Percentiles rank a stretch among this genome's conserved stretches.
Evolutionary conservation across 768 basidiomycete species (phyloP).

Genomic region (Lyophyllum semitale): DNA sequence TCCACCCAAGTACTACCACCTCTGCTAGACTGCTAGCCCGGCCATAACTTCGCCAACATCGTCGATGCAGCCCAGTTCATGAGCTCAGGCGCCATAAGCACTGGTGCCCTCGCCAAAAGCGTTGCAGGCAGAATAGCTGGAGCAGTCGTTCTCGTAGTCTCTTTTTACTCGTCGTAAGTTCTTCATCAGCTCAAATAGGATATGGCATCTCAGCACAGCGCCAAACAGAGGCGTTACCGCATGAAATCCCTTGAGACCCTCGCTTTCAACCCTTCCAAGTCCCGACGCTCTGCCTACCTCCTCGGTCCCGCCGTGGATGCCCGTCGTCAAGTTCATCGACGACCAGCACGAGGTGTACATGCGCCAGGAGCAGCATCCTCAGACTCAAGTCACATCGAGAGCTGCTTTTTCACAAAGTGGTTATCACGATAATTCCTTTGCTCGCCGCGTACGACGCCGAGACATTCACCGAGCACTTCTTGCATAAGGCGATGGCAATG

Average conservation of each 20-base stretch:
- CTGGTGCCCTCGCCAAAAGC: conserved; percentile 26
- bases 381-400: too few relatives aligned
- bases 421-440: too few relatives aligned
- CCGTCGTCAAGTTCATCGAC: too few relatives aligned
- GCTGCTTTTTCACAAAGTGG: too few relatives aligned
- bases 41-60: not conserved
- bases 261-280: conserved; percentile 50
- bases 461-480: too few relatives aligned
- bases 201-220: not conserved
- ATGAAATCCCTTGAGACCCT: conserved; percentile 32
- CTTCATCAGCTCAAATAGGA: not conserved
- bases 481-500: too few relatives aligned
- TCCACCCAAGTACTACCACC: not conserved
- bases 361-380: too few relatives aligned
- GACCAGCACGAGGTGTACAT: too few relatives aligned
- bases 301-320: too few relatives aligned
- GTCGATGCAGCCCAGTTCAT: not conserved
- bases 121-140: conserved; percentile 24
- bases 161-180: conserved; percentile 26
- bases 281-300: conserved; percentile 54
- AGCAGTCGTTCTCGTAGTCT: conserved; percentile 17
- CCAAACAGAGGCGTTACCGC: conserved; percentile 35
- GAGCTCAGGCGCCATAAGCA: conserved; percentile 13
- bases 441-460: too few relatives aligned
- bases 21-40: not conserved